A percentile compares a stretch with the other conserved stretches of the same genome.
Conservation (phyloP, 306 rosid genomes). For the Gastrolobium bilobum region DNA sequence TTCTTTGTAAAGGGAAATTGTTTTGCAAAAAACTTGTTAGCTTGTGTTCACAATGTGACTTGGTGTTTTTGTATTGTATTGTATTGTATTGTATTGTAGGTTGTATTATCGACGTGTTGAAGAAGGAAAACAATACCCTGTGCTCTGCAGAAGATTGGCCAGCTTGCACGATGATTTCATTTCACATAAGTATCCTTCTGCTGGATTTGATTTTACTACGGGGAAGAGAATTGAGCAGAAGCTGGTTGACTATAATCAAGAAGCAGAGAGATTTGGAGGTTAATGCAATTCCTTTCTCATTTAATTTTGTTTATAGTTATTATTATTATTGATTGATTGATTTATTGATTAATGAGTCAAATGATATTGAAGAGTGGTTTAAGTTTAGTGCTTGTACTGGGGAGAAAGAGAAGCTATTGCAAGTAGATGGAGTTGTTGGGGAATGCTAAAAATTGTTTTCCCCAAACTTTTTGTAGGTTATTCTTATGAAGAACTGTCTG, state of each 20-base stretch:
- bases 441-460: slow-evolving; percentile 27
- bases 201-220: slow-evolving; percentile 87
- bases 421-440: slow-evolving; percentile 14
- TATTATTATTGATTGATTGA: not conserved
- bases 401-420: not conserved
- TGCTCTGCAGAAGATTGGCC: slow-evolving; percentile 81
- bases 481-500: slow-evolving; percentile 92
- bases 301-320: not conserved
- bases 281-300: not conserved
- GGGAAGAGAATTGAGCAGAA: slow-evolving; percentile 95
- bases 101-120: slow-evolving; percentile 90
- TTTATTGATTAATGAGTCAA: slow-evolving; percentile 4
- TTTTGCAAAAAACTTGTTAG: not conserved
- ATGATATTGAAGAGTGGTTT: slow-evolving; percentile 6
- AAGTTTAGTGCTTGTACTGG: not conserved
- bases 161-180: slow-evolving; percentile 83
- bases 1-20: too few species aligned
- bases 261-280: slow-evolving; percentile 96
- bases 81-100: slow-evolving; percentile 50
- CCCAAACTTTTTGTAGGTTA: slow-evolving; percentile 64
- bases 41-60: not conserved
- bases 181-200: slow-evolving; percentile 79
- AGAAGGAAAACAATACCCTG: slow-evolving; percentile 87
- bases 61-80: not conserved
- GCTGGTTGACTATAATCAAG: slow-evolving; percentile 84